These are phyloP conservation scores for Sphagnum magellanicum DNA, from an alignment of 228 moss, liverwort and hornwort species.

Conservation along the genomic window DNA sequence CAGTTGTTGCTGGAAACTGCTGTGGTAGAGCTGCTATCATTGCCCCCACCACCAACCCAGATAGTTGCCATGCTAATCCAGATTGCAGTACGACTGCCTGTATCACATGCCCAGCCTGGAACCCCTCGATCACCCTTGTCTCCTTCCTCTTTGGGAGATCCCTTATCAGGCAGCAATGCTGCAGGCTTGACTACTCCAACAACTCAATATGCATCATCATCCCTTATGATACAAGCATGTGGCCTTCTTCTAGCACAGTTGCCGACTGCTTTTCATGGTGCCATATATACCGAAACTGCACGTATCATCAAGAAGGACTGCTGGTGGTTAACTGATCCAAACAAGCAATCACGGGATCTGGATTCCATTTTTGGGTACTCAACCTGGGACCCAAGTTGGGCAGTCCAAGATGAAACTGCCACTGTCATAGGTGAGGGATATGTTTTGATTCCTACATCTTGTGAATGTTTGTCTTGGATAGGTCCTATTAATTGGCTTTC, in stretches of 20 bases:
- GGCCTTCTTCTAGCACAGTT: conserved; percentile 90
- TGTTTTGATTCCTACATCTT: no score
- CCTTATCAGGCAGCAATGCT: conserved; percentile 28
- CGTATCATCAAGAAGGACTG: conserved; percentile 81
- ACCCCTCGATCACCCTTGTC: conserved; percentile 50
- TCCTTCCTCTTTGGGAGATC: conserved; percentile 61
- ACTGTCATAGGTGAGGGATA: conserved; percentile 56
- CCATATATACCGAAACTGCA: conserved; percentile 65
- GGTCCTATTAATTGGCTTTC: not conserved
- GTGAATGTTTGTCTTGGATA: not conserved
- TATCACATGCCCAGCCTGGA: conserved; percentile 43
- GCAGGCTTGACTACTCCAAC: conserved; percentile 25
- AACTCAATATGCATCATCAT: conserved; percentile 34
- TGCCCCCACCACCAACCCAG: conserved; percentile 77
- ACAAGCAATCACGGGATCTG: conserved; percentile 67
- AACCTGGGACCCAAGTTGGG: conserved; percentile 94
- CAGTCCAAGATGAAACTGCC: conserved; percentile 82
- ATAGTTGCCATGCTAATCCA: conserved; percentile 84
- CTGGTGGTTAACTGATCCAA: conserved; percentile 87
- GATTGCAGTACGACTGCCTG: conserved; percentile 69
- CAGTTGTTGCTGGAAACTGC: conserved; percentile 93
- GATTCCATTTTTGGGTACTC: conserved; percentile 77
- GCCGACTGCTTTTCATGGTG: conserved; percentile 68
- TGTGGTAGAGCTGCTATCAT: conserved; percentile 77
- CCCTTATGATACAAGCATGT: conserved; percentile 91